Percentiles rank a stretch among this genome's conserved stretches.
Conservation (phyloP, 352 stramenopile species). For the Phytopythium sindhum region DNA sequence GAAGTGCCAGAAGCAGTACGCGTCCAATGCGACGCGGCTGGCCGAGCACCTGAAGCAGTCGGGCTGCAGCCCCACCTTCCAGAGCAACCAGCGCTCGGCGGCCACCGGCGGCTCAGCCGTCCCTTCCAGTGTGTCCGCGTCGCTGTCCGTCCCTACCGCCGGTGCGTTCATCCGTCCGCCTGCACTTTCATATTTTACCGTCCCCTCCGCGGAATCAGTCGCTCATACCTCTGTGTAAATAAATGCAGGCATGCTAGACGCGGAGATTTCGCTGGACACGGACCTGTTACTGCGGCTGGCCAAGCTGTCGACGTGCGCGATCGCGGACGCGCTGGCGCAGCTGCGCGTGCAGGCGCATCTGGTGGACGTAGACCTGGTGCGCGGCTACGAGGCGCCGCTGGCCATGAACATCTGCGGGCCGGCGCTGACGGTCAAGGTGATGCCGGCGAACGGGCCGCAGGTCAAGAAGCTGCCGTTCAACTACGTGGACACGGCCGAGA, state of each 20-base stretch:
- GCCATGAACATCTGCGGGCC: conserved; percentile 72
- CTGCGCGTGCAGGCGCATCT: conserved; percentile 79
- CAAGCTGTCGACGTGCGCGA: conserved; percentile 78
- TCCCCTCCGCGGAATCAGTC: too few species aligned
- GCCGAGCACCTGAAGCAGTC: conserved; percentile 75
- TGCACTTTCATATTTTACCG: background rate
- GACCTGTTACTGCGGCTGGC: conserved; percentile 64
- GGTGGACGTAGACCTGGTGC: conserved; percentile 69
- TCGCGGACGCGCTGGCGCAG: conserved; percentile 72
- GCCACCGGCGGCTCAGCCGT: background rate
- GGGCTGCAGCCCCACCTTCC: conserved; percentile 66
- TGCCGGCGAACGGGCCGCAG: conserved; percentile 53
- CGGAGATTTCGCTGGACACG: conserved; percentile 50
- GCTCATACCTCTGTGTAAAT: too few species aligned
- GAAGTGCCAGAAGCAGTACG: conserved; percentile 87
- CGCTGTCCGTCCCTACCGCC: conserved; percentile 14
- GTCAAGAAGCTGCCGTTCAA: conserved; percentile 70
- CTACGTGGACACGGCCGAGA: conserved; percentile 75
- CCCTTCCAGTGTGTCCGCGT: conserved; percentile 12
- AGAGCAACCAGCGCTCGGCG: conserved; percentile 69
- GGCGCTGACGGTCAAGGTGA: conserved; percentile 71
- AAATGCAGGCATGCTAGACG: conserved; percentile 40
- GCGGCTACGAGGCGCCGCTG: conserved; percentile 51
- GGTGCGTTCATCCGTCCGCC: conserved; percentile 25
- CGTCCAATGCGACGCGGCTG: conserved; percentile 77